Conservation (phyloP, 192 early-diverging fungal genomes). For the Dissophora globulifera region DNA sequence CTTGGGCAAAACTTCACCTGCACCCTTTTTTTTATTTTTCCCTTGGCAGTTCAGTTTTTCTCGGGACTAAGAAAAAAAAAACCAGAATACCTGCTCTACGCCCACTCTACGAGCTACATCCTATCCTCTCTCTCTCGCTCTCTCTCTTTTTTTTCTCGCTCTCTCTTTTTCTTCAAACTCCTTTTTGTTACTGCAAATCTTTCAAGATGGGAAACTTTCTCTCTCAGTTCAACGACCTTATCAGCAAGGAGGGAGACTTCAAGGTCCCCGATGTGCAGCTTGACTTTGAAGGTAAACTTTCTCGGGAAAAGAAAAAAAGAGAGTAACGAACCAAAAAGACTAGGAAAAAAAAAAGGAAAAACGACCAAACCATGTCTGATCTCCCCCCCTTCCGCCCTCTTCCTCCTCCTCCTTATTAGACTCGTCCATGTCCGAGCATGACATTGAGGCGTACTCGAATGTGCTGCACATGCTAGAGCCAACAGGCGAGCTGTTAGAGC, state of each 20-base stretch:
- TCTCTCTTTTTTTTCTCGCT: neutral
- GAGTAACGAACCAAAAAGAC: no score
- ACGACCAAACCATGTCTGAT: no score
- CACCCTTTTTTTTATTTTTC: no score
- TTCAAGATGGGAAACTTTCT: slow-evolving; percentile 59
- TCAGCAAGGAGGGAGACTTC: slow-evolving; percentile 45
- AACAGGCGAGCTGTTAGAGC: slow-evolving; percentile 62
- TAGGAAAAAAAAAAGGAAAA: no score
- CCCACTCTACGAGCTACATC: neutral
- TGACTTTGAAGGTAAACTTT: slow-evolving; percentile 67
- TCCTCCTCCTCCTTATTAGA: slow-evolving; percentile 47
- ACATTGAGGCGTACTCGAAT: slow-evolving; percentile 69
- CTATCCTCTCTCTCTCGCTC: neutral
- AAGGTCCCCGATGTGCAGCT: slow-evolving; percentile 68
- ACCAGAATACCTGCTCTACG: no score
- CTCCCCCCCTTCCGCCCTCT: neutral
- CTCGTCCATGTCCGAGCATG: slow-evolving; percentile 69
- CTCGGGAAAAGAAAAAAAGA: no score
- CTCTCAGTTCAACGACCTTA: slow-evolving; percentile 60
- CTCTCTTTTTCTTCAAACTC: neutral
- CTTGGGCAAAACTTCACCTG: no score
- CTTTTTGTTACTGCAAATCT: neutral
- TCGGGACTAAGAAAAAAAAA: no score
- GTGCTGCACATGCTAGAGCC: slow-evolving; percentile 65
- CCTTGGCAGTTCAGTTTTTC: no score